Evolutionary conservation across 768 basidiomycete genomes (phyloP), one percentile per base, ranked within the genome.

Genomic region (Pleurotus sapidus): DNA sequence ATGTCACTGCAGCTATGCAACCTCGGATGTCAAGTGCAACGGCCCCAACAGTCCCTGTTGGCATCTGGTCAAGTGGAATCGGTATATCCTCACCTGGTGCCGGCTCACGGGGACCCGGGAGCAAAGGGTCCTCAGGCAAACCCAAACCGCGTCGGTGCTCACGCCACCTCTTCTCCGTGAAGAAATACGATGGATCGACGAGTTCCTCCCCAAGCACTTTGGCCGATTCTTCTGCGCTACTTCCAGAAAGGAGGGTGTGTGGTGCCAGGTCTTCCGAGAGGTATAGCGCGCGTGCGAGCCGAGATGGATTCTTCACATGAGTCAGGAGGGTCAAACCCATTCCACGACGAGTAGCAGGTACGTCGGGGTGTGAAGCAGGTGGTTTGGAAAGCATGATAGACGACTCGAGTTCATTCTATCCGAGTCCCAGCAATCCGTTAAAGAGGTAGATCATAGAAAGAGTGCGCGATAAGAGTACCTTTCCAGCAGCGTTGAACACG

Each of bases 11-110:
- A 1, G 86, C 82, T 57, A 93, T 84, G 64, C 90, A 91, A 0
- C 91, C 91, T 20, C 83, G 74, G 5, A 77, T 62, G 65, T 93
- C 92, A 30, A 93, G 73, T 4, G 89, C 91, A 6, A 94, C 90
- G 1, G 92, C 92, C 17, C 92, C 92, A 8, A 94, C 91, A 0
- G 91, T 94, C 9, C 91, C 92, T 14, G 72, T 87, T 3, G 92
- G 88, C 59, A 84, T 72, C 61, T 79, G 69, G 67, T 89, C 87
- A 6, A 89, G 71, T 12, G 73, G 62, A 15, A 64, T 61, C 25
- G 63, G 47, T 0, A 60, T 56, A 25, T 70, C 62, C 17, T 64
- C 39, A 15, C 65, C 62, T 1, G 6, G 25, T 15, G 58, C 49
- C 9, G 64, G 62, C 2, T 61, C 27, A 7, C 60, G 64, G 14